Conservation (phyloP, 495 filamentous ascomycete species). For the Penicillium turbatum region DNA sequence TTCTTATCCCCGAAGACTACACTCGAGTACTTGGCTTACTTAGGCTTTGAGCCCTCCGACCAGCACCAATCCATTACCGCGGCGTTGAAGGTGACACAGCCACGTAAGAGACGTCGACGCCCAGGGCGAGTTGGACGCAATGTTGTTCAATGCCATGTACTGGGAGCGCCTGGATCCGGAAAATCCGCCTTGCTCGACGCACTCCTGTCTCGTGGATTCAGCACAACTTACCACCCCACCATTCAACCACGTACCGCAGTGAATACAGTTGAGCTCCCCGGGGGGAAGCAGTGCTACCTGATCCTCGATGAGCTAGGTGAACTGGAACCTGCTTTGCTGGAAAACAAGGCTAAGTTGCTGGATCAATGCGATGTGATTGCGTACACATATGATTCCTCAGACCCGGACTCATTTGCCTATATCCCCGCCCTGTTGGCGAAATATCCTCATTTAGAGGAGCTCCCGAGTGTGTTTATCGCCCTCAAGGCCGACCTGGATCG, state of each 20-base stretch:
- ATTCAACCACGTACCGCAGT: constrained; percentile 91
- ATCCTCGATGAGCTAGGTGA: constrained; percentile 96
- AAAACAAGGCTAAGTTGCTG: constrained; percentile 86
- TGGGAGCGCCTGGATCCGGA: constrained; percentile 76
- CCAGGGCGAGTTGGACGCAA: constrained; percentile 86
- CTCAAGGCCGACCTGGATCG: constrained; percentile 93
- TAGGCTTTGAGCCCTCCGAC: constrained; percentile 75
- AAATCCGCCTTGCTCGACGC: constrained; percentile 87
- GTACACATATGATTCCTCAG: constrained; percentile 94
- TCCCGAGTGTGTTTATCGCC: constrained; percentile 86
- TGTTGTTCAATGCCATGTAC: constrained; percentile 93
- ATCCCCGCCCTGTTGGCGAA: constrained; percentile 75
- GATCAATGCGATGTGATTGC: constrained; percentile 90
- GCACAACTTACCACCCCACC: constrained; percentile 82
- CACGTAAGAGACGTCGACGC: constrained; percentile 75
- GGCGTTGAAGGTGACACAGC: constrained; percentile 86
- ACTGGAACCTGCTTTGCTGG: constrained; percentile 85
- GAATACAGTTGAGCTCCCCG: constrained; percentile 92
- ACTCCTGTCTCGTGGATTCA: constrained; percentile 85
- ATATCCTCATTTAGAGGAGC: constrained; percentile 75
- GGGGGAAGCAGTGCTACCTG: constrained; percentile 94
- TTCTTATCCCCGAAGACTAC: constrained; percentile 94
- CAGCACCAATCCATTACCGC: constrained; percentile 65
- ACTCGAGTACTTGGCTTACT: constrained; percentile 88
- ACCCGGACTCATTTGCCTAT: constrained; percentile 90